These are phyloP conservation scores for Linum trigynum DNA, from an alignment of 345 rosid species.

Conservation along the genomic window DNA sequence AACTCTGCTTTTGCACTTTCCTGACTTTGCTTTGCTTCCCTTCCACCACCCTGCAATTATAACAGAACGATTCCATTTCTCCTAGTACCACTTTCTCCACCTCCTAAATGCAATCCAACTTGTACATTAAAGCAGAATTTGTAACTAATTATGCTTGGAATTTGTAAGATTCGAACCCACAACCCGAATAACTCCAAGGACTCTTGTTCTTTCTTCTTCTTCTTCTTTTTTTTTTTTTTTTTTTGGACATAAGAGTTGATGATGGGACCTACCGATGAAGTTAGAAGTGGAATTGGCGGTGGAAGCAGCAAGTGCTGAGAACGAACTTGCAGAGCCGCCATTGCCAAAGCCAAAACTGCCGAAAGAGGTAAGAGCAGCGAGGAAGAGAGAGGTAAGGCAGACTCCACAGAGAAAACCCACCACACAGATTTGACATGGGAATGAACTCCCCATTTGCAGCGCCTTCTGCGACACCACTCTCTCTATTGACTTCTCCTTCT, in stretches of 20 bases:
- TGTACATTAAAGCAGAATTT: background rate
- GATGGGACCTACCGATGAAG: slow-evolving; percentile 36
- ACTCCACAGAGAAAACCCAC: slow-evolving; percentile 82
- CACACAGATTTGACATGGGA: slow-evolving; percentile 85
- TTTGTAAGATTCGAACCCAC: too few relatives aligned
- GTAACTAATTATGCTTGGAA: background rate
- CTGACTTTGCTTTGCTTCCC: slow-evolving; percentile 28
- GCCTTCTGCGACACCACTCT: slow-evolving; percentile 79
- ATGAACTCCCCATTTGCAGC: slow-evolving; percentile 71
- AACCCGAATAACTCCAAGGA: too few relatives aligned
- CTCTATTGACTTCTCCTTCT: slow-evolving; percentile 54
- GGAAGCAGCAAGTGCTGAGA: slow-evolving; percentile 33
- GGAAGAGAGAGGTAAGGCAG: slow-evolving; percentile 71
- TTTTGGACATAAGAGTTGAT: too few relatives aligned
- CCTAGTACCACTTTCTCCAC: background rate
- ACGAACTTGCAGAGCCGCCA: slow-evolving; percentile 23
- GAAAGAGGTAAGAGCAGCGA: slow-evolving; percentile 75
- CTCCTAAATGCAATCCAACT: background rate
- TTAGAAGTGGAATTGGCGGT: slow-evolving; percentile 49
- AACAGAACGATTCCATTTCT: background rate
- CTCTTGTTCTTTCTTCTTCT: too few relatives aligned
- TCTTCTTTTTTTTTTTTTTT: too few relatives aligned
- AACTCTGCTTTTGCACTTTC: background rate
- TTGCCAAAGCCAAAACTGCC: slow-evolving; percentile 40
- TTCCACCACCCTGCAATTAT: slow-evolving; percentile 32